These are phyloP conservation scores for Xylaria curta DNA, from an alignment of 495 filamentous ascomycete genomes.

Conservation along the genomic window DNA sequence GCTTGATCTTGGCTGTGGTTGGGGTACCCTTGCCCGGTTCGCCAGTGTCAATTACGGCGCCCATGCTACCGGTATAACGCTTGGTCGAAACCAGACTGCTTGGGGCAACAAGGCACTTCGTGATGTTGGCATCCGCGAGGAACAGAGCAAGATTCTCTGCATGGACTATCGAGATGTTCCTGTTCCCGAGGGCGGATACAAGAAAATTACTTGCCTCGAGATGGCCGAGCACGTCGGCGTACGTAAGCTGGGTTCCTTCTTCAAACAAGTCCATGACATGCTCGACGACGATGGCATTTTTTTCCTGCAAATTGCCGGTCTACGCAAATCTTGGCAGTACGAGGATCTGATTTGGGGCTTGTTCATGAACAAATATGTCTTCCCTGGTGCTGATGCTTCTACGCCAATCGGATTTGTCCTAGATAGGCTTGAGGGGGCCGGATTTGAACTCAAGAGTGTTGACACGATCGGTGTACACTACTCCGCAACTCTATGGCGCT, in stretches of 20 bases:
- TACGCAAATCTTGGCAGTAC: constrained; percentile 85
- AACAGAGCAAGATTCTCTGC: constrained; percentile 77
- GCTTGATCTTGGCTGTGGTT: constrained; percentile 87
- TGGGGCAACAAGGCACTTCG: constrained; percentile 81
- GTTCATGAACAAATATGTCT: constrained; percentile 93
- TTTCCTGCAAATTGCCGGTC: constrained; percentile 83
- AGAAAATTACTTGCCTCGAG: constrained; percentile 88
- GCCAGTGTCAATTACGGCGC: constrained; percentile 81
- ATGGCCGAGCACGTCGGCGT: constrained; percentile 93
- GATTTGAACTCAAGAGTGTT: constrained; percentile 77
- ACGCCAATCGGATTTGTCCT: constrained; percentile 78
- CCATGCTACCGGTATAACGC: constrained; percentile 77
- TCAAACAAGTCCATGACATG: constrained; percentile 81
- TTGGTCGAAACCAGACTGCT: constrained; percentile 83
- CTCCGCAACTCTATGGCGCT: constrained; percentile 95
- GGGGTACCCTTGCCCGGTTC: constrained; percentile 84
- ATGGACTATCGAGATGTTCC: constrained; percentile 88
- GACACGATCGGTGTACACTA: constrained; percentile 97
- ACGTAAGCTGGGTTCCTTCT: constrained; percentile 70
- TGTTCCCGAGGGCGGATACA: constrained; percentile 68
- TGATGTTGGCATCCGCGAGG: constrained; percentile 69
- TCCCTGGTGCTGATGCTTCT: constrained; percentile 86
- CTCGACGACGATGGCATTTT: constrained; percentile 85
- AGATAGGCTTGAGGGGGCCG: constrained; percentile 72
- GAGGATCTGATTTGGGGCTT: constrained; percentile 88